Conservation (phyloP, 805 yeast genomes). For the Saturnispora ahearnii region DNA sequence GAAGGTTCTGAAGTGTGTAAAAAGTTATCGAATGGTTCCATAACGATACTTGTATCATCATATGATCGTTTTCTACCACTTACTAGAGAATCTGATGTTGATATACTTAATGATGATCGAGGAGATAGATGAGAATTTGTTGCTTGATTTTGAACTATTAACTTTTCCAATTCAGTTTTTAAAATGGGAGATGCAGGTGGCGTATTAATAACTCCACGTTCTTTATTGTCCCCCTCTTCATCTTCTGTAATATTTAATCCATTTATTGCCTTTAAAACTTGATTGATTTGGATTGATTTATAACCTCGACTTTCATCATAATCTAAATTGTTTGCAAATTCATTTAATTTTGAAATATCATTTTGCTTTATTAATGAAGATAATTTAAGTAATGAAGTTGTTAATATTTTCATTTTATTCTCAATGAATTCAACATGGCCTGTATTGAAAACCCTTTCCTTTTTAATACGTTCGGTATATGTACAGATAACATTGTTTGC, state of each 20-base stretch:
- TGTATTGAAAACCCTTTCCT: slow-evolving; percentile 45
- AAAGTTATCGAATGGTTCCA: neutral
- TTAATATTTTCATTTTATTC: slow-evolving; percentile 43
- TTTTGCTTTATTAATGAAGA: slow-evolving; percentile 20
- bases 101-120: neutral
- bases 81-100: neutral
- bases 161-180: neutral
- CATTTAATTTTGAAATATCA: neutral
- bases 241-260: neutral
- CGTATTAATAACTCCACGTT: neutral
- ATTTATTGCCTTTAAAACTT: slow-evolving; percentile 15
- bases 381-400: slow-evolving; percentile 39
- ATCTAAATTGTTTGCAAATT: slow-evolving; percentile 10
- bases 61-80: neutral
- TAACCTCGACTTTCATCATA: slow-evolving; percentile 11
- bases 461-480: slow-evolving; percentile 45
- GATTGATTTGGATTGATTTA: slow-evolving; percentile 34
- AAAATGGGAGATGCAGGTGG: neutral
- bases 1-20: neutral
- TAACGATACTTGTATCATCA: neutral
- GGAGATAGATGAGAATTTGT: neutral
- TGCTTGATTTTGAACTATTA: neutral
- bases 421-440: slow-evolving; percentile 59
- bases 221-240: neutral
- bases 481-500: slow-evolving; percentile 51